Conservation (phyloP, 768 basidiomycete species). For the Basidioascus undulatus region DNA sequence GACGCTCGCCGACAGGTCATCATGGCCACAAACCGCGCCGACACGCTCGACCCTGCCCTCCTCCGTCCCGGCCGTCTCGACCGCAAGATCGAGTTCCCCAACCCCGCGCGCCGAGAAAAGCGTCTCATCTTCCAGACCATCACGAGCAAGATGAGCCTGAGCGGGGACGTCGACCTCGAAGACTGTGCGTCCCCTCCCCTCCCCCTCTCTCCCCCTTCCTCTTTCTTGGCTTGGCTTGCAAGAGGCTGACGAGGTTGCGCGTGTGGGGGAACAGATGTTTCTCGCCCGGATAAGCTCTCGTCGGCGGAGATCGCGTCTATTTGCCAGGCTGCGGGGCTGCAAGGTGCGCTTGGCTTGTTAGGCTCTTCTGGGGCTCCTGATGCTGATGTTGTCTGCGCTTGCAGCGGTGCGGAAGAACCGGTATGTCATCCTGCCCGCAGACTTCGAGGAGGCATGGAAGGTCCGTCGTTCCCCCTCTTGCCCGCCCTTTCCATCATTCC, state of each 20-base stretch:
- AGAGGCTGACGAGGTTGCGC: no score
- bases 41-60: constrained; percentile 90
- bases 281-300: constrained; percentile 80
- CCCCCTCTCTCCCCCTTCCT: not conserved
- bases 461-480: constrained; percentile 40
- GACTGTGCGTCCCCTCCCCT: constrained; percentile 44
- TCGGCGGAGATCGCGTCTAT: constrained; percentile 89
- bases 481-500: constrained; percentile 19
- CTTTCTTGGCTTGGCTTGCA: no score
- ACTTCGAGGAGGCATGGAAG: constrained; percentile 99
- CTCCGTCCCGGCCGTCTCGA: constrained; percentile 93
- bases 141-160: constrained; percentile 89
- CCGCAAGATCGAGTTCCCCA: constrained; percentile 94
- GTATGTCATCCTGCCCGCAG: constrained; percentile 75
- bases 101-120: constrained; percentile 79
- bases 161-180: constrained; percentile 91
- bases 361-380: not conserved
- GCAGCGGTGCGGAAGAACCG: constrained; percentile 91
- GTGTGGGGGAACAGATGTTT: constrained; percentile 66
- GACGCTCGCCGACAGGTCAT: constrained; percentile 41
- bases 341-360: constrained; percentile 30
- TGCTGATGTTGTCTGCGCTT: not conserved
- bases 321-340: constrained; percentile 87
- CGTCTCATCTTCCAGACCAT: constrained; percentile 95
- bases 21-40: constrained; percentile 97